Conservation (phyloP, 78 protist genomes). For the Dictyostelium citrinum region DNA sequence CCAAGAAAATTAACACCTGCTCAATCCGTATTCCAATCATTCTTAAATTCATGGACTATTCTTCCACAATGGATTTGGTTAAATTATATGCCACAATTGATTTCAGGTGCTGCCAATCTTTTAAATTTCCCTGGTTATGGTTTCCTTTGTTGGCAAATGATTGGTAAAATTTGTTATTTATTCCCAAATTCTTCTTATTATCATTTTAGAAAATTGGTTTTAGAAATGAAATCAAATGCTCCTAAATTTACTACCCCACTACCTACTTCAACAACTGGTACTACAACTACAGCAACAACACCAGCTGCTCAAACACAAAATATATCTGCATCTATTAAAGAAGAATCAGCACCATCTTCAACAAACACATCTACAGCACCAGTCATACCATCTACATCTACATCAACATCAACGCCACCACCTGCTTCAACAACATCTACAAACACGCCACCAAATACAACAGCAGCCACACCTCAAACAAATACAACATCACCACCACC, state of each 20-base stretch:
- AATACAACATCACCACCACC: neutral
- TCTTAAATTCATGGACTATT: conserved; percentile 17
- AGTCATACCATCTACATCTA: neutral
- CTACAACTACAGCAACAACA: neutral
- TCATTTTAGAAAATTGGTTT: conserved; percentile 49
- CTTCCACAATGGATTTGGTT: conserved; percentile 71
- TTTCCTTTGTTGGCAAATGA: conserved; percentile 57
- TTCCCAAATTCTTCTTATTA: conserved; percentile 44
- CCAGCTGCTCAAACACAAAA: neutral
- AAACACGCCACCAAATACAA: neutral
- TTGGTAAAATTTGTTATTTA: conserved; percentile 38
- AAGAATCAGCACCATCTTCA: neutral
- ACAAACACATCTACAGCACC: neutral
- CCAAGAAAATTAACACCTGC: conserved; percentile 38
- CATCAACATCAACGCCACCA: neutral
- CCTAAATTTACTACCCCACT: neutral
- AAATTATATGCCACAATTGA: conserved; percentile 25
- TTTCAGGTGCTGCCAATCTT: conserved; percentile 34
- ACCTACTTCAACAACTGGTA: neutral
- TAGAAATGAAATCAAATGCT: conserved; percentile 35
- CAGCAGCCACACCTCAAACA: neutral
- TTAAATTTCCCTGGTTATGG: conserved; percentile 59
- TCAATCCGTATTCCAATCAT: conserved; percentile 32
- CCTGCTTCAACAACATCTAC: neutral
- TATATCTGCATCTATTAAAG: neutral